These are phyloP conservation scores for Actinomortierella ambigua DNA, from an alignment of 371 early-diverging fungal species.

Conservation along the genomic window DNA sequence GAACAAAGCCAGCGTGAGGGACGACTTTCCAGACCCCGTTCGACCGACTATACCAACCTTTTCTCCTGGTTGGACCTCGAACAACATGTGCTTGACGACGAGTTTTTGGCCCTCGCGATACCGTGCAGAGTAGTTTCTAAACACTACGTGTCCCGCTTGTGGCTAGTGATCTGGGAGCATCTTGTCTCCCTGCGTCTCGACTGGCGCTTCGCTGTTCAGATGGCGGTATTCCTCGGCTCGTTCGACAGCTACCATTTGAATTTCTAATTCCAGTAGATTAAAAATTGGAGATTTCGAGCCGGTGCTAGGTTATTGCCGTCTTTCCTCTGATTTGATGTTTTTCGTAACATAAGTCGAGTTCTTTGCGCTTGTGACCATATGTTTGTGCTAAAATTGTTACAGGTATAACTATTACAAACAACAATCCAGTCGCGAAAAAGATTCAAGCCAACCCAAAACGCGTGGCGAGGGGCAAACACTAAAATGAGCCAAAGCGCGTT, in stretches of 20 bases:
- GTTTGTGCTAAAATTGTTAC: too few relatives aligned
- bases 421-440: too few relatives aligned
- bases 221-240: slow-evolving; percentile 65
- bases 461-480: too few relatives aligned
- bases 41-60: slow-evolving; percentile 71
- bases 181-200: slow-evolving; percentile 11
- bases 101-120: slow-evolving; percentile 35
- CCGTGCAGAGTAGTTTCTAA: slow-evolving; percentile 49
- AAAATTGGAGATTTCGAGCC: too few relatives aligned
- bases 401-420: too few relatives aligned
- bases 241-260: slow-evolving; percentile 57
- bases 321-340: too few relatives aligned
- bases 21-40: slow-evolving; percentile 41
- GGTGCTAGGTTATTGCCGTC: too few relatives aligned
- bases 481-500: too few relatives aligned
- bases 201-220: slow-evolving; percentile 62
- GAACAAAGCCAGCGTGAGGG: slow-evolving; percentile 26
- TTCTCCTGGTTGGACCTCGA: slow-evolving; percentile 55
- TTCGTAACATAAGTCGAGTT: too few relatives aligned
- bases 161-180: slow-evolving; percentile 70
- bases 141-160: slow-evolving; percentile 58
- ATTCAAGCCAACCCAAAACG: too few relatives aligned
- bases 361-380: too few relatives aligned
- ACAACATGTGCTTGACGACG: slow-evolving; percentile 60
- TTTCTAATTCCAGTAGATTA: slow-evolving; percentile 63